Evolutionary conservation across 163 green algal species (phyloP).

Genomic region (Chlamydomonas reinhardtii): DNA sequence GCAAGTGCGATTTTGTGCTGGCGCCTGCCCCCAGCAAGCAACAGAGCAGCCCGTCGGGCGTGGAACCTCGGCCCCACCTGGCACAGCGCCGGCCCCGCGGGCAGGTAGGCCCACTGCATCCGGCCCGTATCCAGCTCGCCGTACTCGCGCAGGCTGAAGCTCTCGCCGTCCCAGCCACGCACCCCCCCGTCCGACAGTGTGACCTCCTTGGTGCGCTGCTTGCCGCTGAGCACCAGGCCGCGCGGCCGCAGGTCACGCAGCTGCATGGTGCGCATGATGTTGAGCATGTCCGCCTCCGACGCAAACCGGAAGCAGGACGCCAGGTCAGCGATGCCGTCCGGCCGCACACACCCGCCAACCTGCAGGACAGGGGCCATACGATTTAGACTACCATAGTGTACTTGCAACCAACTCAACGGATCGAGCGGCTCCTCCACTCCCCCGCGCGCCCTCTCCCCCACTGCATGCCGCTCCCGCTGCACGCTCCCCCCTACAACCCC

Average conservation of each 20-base stretch:
- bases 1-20: too few species aligned
- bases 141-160: slow-evolving; percentile 33
- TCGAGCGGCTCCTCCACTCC: too few species aligned
- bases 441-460: too few species aligned
- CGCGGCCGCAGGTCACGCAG: slow-evolving; percentile 40
- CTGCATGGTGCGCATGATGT: neutral
- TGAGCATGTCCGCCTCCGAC: slow-evolving; percentile 23
- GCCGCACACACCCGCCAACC: slow-evolving; percentile 33
- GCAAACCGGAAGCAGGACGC: slow-evolving; percentile 13
- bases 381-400: too few species aligned
- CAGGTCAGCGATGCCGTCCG: slow-evolving; percentile 31
- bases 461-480: too few species aligned
- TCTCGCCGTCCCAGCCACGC: slow-evolving; percentile 35
- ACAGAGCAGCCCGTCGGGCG: too few species aligned
- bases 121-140: slow-evolving; percentile 24
- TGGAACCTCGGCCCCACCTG: neutral
- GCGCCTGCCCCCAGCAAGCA: too few species aligned
- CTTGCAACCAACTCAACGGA: too few species aligned
- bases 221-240: slow-evolving; percentile 20
- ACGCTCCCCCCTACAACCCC: too few species aligned
- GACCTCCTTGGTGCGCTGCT: slow-evolving; percentile 21
- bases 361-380: neutral
- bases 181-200: slow-evolving; percentile 21
- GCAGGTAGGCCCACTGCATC: slow-evolving; percentile 18
- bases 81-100: slow-evolving; percentile 1